phyloP scores from a whole-genome alignment of 2,329 filamentous ascomycete genomes.

The Pseudogymnoascus sp. region DNA sequence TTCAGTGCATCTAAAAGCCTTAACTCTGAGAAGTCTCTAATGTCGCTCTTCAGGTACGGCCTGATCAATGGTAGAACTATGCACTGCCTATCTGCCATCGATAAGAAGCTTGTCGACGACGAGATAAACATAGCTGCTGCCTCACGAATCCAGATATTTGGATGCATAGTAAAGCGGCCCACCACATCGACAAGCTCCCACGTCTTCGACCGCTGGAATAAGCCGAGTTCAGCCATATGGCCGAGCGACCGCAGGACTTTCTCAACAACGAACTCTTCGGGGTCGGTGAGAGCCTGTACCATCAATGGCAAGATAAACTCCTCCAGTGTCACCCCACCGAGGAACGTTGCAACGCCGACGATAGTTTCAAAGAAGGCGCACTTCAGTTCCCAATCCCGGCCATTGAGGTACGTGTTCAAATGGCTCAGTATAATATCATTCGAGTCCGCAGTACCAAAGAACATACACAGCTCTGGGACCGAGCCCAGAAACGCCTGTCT shows the following conservation, averaged over 20 bases:
- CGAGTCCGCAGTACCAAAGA: constrained; percentile 84
- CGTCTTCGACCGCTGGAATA: constrained; percentile 75
- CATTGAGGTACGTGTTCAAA: constrained; percentile 94
- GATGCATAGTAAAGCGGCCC: constrained; percentile 82
- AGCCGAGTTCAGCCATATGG: constrained; percentile 77
- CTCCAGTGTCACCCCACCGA: constrained; percentile 82
- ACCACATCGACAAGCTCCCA: constrained; percentile 85
- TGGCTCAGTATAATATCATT: constrained; percentile 96
- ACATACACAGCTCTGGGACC: constrained; percentile 85
- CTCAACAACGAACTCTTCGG: constrained; percentile 90
- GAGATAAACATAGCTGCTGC: constrained; percentile 79
- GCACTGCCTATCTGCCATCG: constrained; percentile 73
- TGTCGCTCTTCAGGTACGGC: constrained; percentile 71
- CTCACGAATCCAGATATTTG: constrained; percentile 91
- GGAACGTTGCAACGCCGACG: constrained; percentile 82
- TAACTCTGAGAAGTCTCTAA: constrained; percentile 63
- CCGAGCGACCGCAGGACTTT: constrained; percentile 82
- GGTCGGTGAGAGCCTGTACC: constrained; percentile 87
- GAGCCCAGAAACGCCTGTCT: constrained; percentile 86
- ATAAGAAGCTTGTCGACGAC: constrained; percentile 66
- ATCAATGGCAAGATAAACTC: constrained; percentile 94
- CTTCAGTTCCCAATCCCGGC: constrained; percentile 92
- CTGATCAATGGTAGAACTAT: constrained; percentile 73
- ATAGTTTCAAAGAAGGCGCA: constrained; percentile 96
- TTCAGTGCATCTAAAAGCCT: constrained; percentile 75